Evolutionary conservation across 177 flowering plant species (phyloP).

Genomic region (Telopea speciosissima): DNA sequence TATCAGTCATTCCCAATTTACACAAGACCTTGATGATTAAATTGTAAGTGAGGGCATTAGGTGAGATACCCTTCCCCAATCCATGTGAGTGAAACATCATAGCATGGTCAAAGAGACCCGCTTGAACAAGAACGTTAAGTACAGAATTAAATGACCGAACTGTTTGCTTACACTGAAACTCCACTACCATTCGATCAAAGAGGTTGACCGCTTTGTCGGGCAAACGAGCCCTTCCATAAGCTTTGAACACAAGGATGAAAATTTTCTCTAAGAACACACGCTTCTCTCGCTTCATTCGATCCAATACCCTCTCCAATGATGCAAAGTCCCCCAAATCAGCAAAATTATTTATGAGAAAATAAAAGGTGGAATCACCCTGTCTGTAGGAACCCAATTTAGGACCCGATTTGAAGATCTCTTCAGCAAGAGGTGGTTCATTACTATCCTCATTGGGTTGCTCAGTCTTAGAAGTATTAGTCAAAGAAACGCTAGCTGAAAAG

Average conservation of each 20-base stretch:
- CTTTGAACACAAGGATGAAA: conserved; percentile 60
- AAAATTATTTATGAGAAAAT: conserved; percentile 42
- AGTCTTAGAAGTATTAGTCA: conserved; percentile 2
- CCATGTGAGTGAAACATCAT: conserved; percentile 42
- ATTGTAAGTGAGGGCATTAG: conserved; percentile 67
- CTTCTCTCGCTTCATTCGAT: conserved; percentile 49
- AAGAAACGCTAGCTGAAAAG: conserved; percentile 3
- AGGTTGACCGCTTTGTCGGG: conserved; percentile 58
- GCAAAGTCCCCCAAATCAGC: conserved; percentile 52
- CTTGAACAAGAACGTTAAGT: conserved; percentile 61
- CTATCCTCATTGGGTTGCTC: conserved; percentile 11
- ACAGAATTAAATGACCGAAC: conserved; percentile 79
- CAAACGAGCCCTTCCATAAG: conserved; percentile 62
- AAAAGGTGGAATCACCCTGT: conserved; percentile 62
- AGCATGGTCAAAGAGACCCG: conserved; percentile 37
- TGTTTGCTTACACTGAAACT: conserved; percentile 51
- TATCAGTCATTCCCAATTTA: conserved; percentile 51
- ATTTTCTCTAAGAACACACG: conserved; percentile 51
- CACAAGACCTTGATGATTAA: conserved; percentile 70
- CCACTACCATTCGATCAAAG: conserved; percentile 59
- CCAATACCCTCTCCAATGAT: conserved; percentile 45
- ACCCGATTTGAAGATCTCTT: conserved; percentile 35
- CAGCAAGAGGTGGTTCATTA: conserved; percentile 33
- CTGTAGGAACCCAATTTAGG: conserved; percentile 55
- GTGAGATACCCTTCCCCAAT: conserved; percentile 32